phyloP scores from a whole-genome alignment of 768 basidiomycete species.

The Plicaturopsis crispa region DNA sequence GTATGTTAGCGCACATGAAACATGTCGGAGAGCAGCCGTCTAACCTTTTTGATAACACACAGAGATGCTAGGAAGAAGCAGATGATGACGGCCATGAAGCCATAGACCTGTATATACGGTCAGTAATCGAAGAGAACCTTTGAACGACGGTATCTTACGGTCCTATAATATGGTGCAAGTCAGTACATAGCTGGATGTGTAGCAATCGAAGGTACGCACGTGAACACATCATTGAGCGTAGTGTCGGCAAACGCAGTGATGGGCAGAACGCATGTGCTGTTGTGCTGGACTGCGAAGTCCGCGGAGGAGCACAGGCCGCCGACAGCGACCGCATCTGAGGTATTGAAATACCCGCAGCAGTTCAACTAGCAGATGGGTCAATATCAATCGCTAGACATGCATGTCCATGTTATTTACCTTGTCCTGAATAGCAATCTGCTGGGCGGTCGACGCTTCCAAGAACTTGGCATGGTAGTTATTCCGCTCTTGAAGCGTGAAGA shows the following conservation, averaged over 20 bases:
- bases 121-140: neutral
- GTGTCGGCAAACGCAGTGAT: conserved; percentile 61
- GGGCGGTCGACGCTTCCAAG: conserved; percentile 33
- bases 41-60: conserved; percentile 76
- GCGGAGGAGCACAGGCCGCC: conserved; percentile 56
- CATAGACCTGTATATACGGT: conserved; percentile 49
- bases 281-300: conserved; percentile 32
- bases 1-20: no score
- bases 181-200: no score
- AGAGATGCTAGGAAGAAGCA: conserved; percentile 72
- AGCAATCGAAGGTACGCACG: conserved; percentile 40
- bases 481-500: conserved; percentile 69
- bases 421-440: conserved; percentile 61
- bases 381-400: neutral
- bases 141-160: conserved; percentile 23
- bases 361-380: conserved; percentile 39
- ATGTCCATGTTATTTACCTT: conserved; percentile 30
- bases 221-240: conserved; percentile 77
- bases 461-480: conserved; percentile 58
- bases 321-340: conserved; percentile 47
- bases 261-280: conserved; percentile 55
- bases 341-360: conserved; percentile 85
- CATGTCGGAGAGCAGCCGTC: conserved; percentile 3
- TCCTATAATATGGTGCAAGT: conserved; percentile 35
- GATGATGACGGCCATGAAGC: conserved; percentile 75